Evolutionary conservation across 1,139 yeast species (phyloP), one percentile per base, ranked within the genome.

Genomic region (Spencermartinsiella ligniputridi): DNA sequence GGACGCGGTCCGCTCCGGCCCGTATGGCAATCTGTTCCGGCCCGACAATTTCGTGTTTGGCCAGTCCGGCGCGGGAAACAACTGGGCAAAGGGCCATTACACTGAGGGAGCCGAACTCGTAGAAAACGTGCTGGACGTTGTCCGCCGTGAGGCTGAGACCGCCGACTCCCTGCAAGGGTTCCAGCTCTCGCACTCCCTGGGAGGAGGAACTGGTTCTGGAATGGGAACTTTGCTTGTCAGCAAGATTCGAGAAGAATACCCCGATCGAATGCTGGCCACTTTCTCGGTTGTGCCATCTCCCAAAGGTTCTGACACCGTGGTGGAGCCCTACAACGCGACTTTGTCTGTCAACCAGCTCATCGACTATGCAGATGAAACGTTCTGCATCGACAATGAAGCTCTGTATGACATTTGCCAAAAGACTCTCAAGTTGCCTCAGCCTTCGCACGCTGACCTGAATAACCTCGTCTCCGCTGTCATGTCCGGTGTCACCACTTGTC

Each of bases 151-250:
- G 69, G 96, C 95, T 27, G 96, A 88, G 72, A 85, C 84, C 36
- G 81, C 95, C 67, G 96, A 88, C 67, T 83, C 95, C 51, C 76
- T 88, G 58, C 96, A 88, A 71, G 96, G 96, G 57, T 88, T 88
- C 79, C 96, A 87, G 71, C 83, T 88, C 62, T 80, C 96, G 44
- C 96, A 88, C 68, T 88, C 96, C 36, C 76, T 88, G 52, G 96
- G 96, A 68, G 96, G 96, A 69, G 96, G 96, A 74, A 88, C 96
- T 44, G 96, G 96, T 62, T 86, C 95, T 29, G 96, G 96, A 69
- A 82, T 88, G 90, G 96, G 96, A 62, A 86, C 96, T 37, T 69
- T 87, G 56, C 75, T 86, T 61, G 79, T 86, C 57, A 78, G 88
- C 47, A 82, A 81, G 62, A 83, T 86, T 60, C 79, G 89, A 67